phyloP scores from a whole-genome alignment of 176 grass and related monocot genomes.

The Carex littledalei region DNA sequence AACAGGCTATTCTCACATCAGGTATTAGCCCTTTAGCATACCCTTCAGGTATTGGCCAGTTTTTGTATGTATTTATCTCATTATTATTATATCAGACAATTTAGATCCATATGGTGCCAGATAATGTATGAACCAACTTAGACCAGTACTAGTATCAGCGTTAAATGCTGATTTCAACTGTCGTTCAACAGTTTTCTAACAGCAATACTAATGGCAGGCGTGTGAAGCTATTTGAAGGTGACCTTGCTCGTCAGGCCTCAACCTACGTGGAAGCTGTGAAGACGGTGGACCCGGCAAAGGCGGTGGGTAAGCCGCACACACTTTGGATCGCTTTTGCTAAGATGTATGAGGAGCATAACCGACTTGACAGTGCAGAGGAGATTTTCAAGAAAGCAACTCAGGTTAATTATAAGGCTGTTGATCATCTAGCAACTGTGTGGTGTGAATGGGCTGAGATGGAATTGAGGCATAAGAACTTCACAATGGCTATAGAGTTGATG shows the following conservation, averaged over 20 bases:
- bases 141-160: background rate
- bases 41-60: background rate
- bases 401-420: constrained; percentile 43
- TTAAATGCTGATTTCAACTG: background rate
- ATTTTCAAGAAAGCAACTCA: constrained; percentile 51
- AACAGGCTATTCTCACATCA: background rate
- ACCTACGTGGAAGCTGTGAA: constrained; percentile 52
- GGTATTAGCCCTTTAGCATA: background rate
- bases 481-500: constrained; percentile 41
- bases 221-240: constrained; percentile 45
- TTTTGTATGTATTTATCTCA: background rate
- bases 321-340: constrained; percentile 59
- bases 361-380: constrained; percentile 44
- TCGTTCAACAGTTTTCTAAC: background rate
- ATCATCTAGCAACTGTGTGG: constrained; percentile 55
- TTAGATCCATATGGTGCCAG: background rate
- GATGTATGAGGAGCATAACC: constrained; percentile 51
- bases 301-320: constrained; percentile 60
- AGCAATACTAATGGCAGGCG: constrained; percentile 17
- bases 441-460: constrained; percentile 67
- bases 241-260: constrained; percentile 38
- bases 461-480: constrained; percentile 39
- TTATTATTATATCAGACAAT: background rate
- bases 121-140: background rate
- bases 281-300: constrained; percentile 53